phyloP scores from a whole-genome alignment of 345 rosid genomes.

The Brassica carinata region DNA sequence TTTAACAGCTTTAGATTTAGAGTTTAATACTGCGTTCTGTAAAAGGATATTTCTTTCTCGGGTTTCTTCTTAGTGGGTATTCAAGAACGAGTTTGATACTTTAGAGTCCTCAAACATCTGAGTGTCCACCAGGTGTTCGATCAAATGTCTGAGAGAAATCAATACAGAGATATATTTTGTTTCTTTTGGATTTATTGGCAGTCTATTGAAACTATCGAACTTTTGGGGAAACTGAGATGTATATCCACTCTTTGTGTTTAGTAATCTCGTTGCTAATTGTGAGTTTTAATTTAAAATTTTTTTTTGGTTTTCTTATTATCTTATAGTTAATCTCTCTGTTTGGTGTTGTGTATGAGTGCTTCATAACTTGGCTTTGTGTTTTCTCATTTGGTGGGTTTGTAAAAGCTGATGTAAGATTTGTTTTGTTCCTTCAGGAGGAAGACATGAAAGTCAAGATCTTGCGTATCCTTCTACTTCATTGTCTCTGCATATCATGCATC shows the following conservation, averaged over 20 bases:
- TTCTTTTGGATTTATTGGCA: neutral
- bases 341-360: neutral
- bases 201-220: neutral
- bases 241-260: neutral
- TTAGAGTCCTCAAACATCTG: neutral
- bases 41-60: neutral
- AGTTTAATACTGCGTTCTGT: neutral
- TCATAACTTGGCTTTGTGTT: neutral
- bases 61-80: neutral
- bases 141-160: conserved; percentile 1
- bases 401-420: neutral
- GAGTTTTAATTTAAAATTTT: neutral
- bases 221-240: neutral
- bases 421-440: neutral
- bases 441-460: conserved; percentile 19
- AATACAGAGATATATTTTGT: neutral
- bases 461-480: conserved; percentile 13
- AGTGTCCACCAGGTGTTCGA: conserved; percentile 6
- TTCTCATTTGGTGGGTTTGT: neutral
- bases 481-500: neutral
- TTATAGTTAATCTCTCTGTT: neutral
- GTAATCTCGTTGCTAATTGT: conserved; percentile 2
- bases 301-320: neutral
- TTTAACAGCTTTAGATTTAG: neutral
- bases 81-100: neutral